Percentiles rank a stretch among this genome's conserved stretches.
These are phyloP conservation scores for Biscogniauxia mediterranea DNA, from an alignment of 2,329 filamentous ascomycete genomes.

Conservation along the genomic window DNA sequence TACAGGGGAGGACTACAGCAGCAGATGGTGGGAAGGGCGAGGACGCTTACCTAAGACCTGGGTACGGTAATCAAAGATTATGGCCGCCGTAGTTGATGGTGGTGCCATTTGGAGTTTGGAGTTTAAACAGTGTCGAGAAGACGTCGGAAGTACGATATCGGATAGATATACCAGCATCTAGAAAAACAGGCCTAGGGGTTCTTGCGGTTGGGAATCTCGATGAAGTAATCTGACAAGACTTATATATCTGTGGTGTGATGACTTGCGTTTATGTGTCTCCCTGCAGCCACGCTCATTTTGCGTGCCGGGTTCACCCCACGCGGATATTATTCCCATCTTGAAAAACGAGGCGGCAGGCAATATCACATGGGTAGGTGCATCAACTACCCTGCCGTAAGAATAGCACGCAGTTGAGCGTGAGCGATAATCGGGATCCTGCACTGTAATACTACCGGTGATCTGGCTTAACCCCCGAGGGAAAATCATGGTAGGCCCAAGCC, in stretches of 20 bases:
- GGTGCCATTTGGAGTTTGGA: constrained; percentile 18
- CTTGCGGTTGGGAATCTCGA: constrained; percentile 3
- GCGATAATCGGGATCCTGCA: not conserved
- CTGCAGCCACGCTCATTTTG: constrained; percentile 18
- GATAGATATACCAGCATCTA: constrained; percentile 26
- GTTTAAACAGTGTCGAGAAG: constrained; percentile 10
- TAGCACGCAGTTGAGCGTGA: not conserved
- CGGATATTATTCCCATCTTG: constrained; percentile 1
- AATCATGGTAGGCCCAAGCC: not conserved
- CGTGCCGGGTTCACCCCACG: constrained; percentile 8
- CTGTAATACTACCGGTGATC: not conserved
- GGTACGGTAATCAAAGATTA: constrained; percentile 23
- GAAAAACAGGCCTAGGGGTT: constrained; percentile 12
- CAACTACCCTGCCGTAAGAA: not conserved
- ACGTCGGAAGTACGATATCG: constrained; percentile 11
- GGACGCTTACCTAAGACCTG: constrained; percentile 28
- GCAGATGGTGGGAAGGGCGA: not conserved
- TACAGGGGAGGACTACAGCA: not conserved
- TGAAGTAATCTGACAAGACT: constrained; percentile 14
- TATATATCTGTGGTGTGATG: constrained; percentile 20
- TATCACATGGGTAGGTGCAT: not conserved
- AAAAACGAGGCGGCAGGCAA: not conserved
- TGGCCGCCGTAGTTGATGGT: constrained; percentile 5
- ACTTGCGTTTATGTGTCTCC: constrained; percentile 8
- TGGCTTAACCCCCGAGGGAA: not conserved